Percentiles rank a stretch among this genome's conserved stretches.
phyloP scores from a whole-genome alignment of 495 filamentous ascomycete genomes.

The Penicillium pancosmium region DNA sequence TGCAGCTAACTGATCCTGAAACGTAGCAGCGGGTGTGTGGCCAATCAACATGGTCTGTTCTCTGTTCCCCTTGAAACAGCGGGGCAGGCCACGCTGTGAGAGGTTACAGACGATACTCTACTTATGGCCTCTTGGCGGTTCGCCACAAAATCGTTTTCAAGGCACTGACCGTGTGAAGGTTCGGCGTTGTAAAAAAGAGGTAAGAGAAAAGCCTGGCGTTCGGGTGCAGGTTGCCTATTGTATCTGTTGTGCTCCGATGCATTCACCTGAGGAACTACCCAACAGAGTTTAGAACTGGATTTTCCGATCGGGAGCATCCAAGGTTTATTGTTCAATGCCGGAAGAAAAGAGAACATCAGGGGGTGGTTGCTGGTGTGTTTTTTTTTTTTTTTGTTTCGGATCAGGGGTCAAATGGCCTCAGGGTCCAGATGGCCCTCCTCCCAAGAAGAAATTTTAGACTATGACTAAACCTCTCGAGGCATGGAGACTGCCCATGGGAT shows the following conservation, averaged over 20 bases:
- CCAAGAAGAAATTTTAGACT: no score
- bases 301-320: neutral
- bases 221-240: constrained; percentile 1
- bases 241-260: neutral
- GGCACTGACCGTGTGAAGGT: neutral
- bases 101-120: neutral
- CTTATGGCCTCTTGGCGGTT: neutral
- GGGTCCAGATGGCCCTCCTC: neutral
- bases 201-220: neutral
- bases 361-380: neutral
- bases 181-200: neutral
- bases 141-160: neutral
- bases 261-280: neutral
- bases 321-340: neutral
- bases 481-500: no score
- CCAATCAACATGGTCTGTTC: constrained; percentile 19
- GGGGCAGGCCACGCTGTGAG: constrained; percentile 8
- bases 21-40: constrained; percentile 22
- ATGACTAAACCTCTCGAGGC: no score
- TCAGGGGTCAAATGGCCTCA: neutral
- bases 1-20: constrained; percentile 20
- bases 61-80: constrained; percentile 22
- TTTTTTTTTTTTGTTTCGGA: neutral
- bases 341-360: no score
- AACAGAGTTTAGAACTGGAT: neutral